These are phyloP conservation scores for Vairimorpha necatrix DNA, from an alignment of 371 early-diverging fungal genomes.

Conservation along the genomic window DNA sequence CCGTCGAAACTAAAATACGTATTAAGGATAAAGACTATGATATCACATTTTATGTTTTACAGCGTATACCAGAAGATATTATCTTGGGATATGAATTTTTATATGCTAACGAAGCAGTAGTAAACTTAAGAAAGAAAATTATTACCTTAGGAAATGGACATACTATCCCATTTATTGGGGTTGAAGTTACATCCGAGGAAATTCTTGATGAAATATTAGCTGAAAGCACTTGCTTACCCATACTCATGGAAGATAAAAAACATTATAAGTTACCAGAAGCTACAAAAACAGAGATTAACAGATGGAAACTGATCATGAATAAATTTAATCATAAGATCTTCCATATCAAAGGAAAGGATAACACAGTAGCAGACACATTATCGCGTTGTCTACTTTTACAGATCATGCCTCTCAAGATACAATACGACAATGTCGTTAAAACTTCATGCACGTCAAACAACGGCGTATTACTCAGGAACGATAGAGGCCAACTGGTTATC, in stretches of 20 bases:
- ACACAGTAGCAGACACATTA: slow-evolving; percentile 27
- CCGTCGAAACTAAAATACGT: too few species aligned
- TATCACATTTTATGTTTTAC: too few species aligned
- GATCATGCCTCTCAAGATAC: neutral
- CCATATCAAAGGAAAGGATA: slow-evolving; percentile 31
- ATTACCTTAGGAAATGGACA: too few species aligned
- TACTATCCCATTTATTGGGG: slow-evolving; percentile 13
- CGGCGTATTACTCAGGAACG: neutral
- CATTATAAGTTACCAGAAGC: slow-evolving; percentile 15
- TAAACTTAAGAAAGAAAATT: too few species aligned
- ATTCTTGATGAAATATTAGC: too few species aligned
- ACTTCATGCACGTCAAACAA: neutral
- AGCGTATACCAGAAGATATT: too few species aligned
- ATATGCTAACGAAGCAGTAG: too few species aligned
- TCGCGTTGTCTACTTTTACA: slow-evolving; percentile 23
- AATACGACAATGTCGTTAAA: neutral
- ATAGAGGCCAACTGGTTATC: neutral
- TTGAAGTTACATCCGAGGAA: neutral
- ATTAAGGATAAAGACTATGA: too few species aligned
- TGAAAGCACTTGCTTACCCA: too few species aligned
- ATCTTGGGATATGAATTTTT: too few species aligned
- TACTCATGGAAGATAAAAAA: slow-evolving; percentile 39
- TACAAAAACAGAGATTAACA: slow-evolving; percentile 8
- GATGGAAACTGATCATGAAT: slow-evolving; percentile 27
- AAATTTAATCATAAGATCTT: slow-evolving; percentile 17